Conservation (phyloP, 2,329 filamentous ascomycete species). For the Exophiala bonariae region DNA sequence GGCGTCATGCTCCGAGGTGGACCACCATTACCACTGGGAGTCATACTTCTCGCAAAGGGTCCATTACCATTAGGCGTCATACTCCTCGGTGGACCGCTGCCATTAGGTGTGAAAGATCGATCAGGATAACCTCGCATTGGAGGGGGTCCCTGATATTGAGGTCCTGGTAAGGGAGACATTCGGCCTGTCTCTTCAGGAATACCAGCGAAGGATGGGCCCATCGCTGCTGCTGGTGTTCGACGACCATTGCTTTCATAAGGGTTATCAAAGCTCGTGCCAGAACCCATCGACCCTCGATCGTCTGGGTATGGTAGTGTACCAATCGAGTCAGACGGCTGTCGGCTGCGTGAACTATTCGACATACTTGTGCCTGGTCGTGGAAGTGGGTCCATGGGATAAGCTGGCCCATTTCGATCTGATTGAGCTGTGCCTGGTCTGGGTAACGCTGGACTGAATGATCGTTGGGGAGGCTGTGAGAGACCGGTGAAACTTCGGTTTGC, state of each 20-base stretch:
- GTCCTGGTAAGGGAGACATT: conserved; percentile 23
- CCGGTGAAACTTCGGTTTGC: conserved; percentile 26
- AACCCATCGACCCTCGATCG: conserved; percentile 17
- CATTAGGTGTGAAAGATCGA: conserved; percentile 23
- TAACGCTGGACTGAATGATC: conserved; percentile 29
- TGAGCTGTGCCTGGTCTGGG: conserved; percentile 28
- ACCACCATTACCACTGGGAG: conserved; percentile 1
- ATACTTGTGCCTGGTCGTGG: conserved; percentile 27
- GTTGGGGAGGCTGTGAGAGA: conserved; percentile 29
- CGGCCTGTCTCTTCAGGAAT: conserved; percentile 24
- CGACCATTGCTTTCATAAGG: conserved; percentile 12
- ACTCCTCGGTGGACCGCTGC: conserved; percentile 9
- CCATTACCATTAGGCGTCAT: conserved; percentile 13
- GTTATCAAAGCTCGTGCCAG: conserved; percentile 14
- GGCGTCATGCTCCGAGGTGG: conserved; percentile 19
- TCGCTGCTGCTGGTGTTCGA: conserved; percentile 14
- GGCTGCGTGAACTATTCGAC: conserved; percentile 21
- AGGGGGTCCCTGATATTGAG: conserved; percentile 22
- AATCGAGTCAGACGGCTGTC: conserved; percentile 20
- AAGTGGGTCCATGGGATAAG: conserved; percentile 31
- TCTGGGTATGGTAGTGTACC: conserved; percentile 20
- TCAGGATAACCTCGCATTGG: conserved; percentile 20
- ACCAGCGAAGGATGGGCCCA: conserved; percentile 15
- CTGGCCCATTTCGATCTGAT: conserved; percentile 28
- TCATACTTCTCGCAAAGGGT: conserved; percentile 4